Percentiles rank a stretch among this genome's conserved stretches.
These are phyloP conservation scores for Pyrrhoderma noxium DNA, from an alignment of 1,284 basidiomycete genomes.

Conservation along the genomic window DNA sequence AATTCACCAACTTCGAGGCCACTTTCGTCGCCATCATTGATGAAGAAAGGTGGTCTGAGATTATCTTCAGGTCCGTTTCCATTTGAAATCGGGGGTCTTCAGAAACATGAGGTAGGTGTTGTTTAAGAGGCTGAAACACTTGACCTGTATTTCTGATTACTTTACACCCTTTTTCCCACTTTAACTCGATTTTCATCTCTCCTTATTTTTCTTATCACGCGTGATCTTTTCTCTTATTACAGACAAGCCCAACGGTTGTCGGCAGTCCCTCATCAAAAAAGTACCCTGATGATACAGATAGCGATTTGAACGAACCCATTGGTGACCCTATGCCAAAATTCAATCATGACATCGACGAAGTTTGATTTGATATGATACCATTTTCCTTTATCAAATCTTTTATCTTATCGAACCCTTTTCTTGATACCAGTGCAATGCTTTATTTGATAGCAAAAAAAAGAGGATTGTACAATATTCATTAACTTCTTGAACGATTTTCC, in stretches of 20 bases:
- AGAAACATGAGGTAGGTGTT: conserved; percentile 5
- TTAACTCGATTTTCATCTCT: not conserved
- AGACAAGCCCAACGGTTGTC: conserved; percentile 7
- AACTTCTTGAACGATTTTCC: too few relatives aligned
- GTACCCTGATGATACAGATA: not conserved
- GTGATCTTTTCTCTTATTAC: not conserved
- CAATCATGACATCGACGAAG: not conserved
- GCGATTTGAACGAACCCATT: not conserved
- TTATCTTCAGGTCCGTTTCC: conserved; percentile 9
- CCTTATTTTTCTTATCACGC: not conserved
- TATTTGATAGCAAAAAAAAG: too few relatives aligned
- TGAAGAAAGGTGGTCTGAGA: conserved; percentile 3
- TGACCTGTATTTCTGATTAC: too few relatives aligned
- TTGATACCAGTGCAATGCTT: too few relatives aligned
- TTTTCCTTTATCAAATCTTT: too few relatives aligned
- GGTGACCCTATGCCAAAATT: not conserved
- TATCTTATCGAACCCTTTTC: too few relatives aligned
- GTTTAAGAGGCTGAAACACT: not conserved
- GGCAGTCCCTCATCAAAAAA: conserved; percentile 6
- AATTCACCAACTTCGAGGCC: too few relatives aligned
- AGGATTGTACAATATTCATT: too few relatives aligned
- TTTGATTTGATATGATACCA: not conserved
- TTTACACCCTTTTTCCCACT: too few relatives aligned
- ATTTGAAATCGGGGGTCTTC: conserved; percentile 5
- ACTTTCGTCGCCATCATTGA: not conserved